phyloP scores from a whole-genome alignment of 2,329 filamentous ascomycete species.

The Lasiodiplodia hormozganensis region DNA sequence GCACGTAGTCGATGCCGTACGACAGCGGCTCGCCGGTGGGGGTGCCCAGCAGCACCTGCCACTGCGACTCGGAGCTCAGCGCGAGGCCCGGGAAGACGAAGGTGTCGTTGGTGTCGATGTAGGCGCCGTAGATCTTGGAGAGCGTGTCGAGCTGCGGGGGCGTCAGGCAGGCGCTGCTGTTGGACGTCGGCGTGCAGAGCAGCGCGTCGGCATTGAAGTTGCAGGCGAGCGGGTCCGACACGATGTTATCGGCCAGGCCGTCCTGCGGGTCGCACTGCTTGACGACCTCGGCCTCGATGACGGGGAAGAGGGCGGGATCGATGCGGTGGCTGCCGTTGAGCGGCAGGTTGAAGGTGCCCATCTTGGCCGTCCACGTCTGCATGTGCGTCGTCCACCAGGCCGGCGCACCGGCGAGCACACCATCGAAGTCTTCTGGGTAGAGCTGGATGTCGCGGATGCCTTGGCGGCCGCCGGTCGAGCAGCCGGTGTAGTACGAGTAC shows the following conservation, averaged over 20 bases:
- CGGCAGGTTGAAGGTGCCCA: constrained; percentile 39
- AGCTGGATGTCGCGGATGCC: constrained; percentile 61
- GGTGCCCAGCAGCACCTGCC: constrained; percentile 30
- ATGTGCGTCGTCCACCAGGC: constrained; percentile 61
- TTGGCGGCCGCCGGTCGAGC: constrained; percentile 66
- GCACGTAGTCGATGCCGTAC: constrained; percentile 48
- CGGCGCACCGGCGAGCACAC: constrained; percentile 60
- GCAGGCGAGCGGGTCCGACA: constrained; percentile 22
- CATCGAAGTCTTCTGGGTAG: constrained; percentile 65
- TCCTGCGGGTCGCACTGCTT: constrained; percentile 26
- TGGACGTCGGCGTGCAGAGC: constrained; percentile 17
- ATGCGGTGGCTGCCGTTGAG: constrained; percentile 24
- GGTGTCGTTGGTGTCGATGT: constrained; percentile 49
- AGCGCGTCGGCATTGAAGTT: constrained; percentile 21
- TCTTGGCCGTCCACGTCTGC: constrained; percentile 52
- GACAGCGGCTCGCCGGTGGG: constrained; percentile 41
- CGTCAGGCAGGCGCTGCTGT: constrained; percentile 19
- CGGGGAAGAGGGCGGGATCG: constrained; percentile 8
- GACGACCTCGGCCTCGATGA: constrained; percentile 22
- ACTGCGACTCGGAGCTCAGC: constrained; percentile 48
- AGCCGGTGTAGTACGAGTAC: constrained; percentile 61
- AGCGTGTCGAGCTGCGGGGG: constrained; percentile 21
- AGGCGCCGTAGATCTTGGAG: constrained; percentile 40
- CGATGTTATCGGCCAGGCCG: constrained; percentile 24
- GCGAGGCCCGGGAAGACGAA: constrained; percentile 51